These are phyloP conservation scores for Penicillium janthinellum DNA, from an alignment of 2,329 filamentous ascomycete species.

Conservation along the genomic window DNA sequence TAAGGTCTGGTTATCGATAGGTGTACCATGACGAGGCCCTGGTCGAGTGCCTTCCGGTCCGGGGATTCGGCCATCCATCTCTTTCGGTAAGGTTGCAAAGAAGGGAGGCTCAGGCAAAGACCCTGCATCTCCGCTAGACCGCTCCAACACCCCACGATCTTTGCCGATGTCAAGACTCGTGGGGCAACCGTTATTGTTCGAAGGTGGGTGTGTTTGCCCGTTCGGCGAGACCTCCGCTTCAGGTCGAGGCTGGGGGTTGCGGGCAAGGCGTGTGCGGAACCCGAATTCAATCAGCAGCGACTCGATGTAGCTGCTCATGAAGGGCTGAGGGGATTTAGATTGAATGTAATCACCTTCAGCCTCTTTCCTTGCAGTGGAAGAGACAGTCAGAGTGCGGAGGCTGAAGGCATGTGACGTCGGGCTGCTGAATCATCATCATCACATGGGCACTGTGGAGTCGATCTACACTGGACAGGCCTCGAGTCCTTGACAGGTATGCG, in stretches of 20 bases:
- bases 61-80: conserved; percentile 27
- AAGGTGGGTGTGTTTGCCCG: conserved; percentile 24
- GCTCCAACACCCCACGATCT: conserved; percentile 10
- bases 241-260: conserved; percentile 28
- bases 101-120: conserved; percentile 26
- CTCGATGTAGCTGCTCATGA: conserved; percentile 49
- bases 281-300: conserved; percentile 49
- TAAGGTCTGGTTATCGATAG: neutral
- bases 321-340: conserved; percentile 28
- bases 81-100: conserved; percentile 23
- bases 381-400: neutral
- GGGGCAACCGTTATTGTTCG: conserved; percentile 18
- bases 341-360: conserved; percentile 11
- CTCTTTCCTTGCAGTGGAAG: neutral
- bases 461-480: no score
- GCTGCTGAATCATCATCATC: conserved; percentile 31
- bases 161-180: conserved; percentile 17
- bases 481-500: neutral
- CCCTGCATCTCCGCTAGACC: conserved; percentile 24
- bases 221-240: conserved; percentile 25
- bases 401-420: conserved; percentile 19
- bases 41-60: conserved; percentile 19
- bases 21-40: conserved; percentile 7
- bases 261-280: conserved; percentile 45
- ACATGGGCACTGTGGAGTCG: neutral